Percentiles rank a stretch among this genome's conserved stretches.
phyloP scores from a whole-genome alignment of 2,329 filamentous ascomycete species.

The Pseudogymnoascus sp. region DNA sequence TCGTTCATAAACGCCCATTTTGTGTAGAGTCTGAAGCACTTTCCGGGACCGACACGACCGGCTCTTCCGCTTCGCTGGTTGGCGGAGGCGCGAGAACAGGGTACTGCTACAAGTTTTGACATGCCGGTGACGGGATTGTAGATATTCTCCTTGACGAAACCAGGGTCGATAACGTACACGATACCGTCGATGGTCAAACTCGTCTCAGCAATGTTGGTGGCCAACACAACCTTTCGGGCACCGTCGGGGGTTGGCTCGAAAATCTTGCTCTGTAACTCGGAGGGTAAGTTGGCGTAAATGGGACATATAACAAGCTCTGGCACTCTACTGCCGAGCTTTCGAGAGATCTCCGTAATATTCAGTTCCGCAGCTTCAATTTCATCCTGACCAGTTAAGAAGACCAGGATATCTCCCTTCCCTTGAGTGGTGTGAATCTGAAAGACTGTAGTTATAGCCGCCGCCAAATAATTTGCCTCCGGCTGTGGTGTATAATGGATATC shows the following conservation, averaged over 20 bases:
- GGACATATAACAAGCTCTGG: slow-evolving; percentile 85
- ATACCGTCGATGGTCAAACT: slow-evolving; percentile 94
- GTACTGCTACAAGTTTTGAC: slow-evolving; percentile 84
- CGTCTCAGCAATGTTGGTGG: slow-evolving; percentile 96
- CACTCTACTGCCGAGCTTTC: slow-evolving; percentile 77
- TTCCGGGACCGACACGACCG: slow-evolving; percentile 84
- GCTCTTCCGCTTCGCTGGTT: slow-evolving; percentile 91
- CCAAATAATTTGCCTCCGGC: slow-evolving; percentile 89
- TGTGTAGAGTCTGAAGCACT: slow-evolving; percentile 89
- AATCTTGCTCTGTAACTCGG: slow-evolving; percentile 84
- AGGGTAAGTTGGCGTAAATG: slow-evolving; percentile 89
- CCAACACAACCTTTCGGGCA: slow-evolving; percentile 83
- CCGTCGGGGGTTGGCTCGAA: slow-evolving; percentile 86
- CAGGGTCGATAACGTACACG: slow-evolving; percentile 90
- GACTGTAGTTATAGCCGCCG: slow-evolving; percentile 83
- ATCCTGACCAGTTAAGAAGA: slow-evolving; percentile 92
- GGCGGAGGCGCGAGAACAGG: slow-evolving; percentile 83
- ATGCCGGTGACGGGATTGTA: slow-evolving; percentile 90
- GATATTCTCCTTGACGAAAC: slow-evolving; percentile 90
- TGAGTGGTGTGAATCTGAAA: slow-evolving; percentile 93
- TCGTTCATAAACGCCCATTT: slow-evolving; percentile 94
- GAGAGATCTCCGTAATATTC: slow-evolving; percentile 75
- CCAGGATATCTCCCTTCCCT: slow-evolving; percentile 78
- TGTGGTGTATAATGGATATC: slow-evolving; percentile 86
- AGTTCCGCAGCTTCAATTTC: slow-evolving; percentile 87